Base-by-base conservation (phyloP, 768 basidiomycete species). In the Amanita pallidorosea region DNA sequence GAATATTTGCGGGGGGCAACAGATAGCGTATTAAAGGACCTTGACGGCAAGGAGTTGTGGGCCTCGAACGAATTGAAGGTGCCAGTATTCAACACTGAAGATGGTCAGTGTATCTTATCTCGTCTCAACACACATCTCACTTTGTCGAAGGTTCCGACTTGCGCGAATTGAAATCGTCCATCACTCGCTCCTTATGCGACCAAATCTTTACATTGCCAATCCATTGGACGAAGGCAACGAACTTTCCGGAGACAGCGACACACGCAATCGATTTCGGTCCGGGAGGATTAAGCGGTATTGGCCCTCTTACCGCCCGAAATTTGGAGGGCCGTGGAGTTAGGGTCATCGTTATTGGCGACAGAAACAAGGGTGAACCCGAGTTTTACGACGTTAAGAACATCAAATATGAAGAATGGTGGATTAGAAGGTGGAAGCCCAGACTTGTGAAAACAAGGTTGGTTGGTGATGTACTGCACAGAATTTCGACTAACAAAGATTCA, bases 191-290 rank as follows among this genome's bases (percentile, higher is more conserved):
- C 0, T 75, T 99, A 22, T 93, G 86, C 66, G 88, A 93, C 56
- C 93, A 95, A 63, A 92, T 98, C 58, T 95, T 95, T 65, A 88
- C 85, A 1, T 75, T 74, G 29, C 88, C 90, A 11, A 93, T 99
- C 57, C 88, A 96, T 69, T 98, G 96, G 96, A 70, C 76, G 37
- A 83, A 83, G 60, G 93, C 93, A 5, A 94, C 90, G 31, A 71
- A 81, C 54, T 95, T 98, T 78, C 88, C 93, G 1, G 76, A 86
- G 54, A 77, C 83, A 7, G 91, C 93, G 0, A 98, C 94, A 4
- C 96, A 99, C 64, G 86, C 90, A 2, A 71, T 98, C 55, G 96
- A 99, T 67, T 98, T 99, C 59, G 96, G 96, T 48, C 91, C 96
- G 1, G 95, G 96, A 54, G 94, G 95, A 12, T 62, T 88, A 50